Base-by-base conservation (phyloP, 768 basidiomycete species). In the Cystobasidiopsis lactophilus region DNA sequence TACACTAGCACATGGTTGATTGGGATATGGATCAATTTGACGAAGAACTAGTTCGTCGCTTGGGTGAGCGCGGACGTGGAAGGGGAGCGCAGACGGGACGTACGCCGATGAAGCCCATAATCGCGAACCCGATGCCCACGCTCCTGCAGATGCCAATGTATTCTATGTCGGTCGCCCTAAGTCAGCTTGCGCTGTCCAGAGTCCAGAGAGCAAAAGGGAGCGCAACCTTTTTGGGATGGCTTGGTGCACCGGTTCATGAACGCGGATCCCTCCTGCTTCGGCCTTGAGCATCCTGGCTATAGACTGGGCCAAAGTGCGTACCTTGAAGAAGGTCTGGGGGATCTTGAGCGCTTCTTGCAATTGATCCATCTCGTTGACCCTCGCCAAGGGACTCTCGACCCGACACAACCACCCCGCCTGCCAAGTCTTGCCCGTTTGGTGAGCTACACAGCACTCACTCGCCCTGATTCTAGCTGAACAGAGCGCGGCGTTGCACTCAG, bases 71-170 rank as follows among this genome's bases (percentile, higher is more conserved):
- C 13, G 9, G 21, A 11, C 21, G 23, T 30, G 46, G 93, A 91
- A 62, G 89, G 88, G 68, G 91, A 93, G 69, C 95, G 88, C 62
- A 96, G 88, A 59, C 95, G 78, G 69, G 95, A 95, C 60, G 93
- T 89, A 65, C 41, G 16, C 93, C 93, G 66, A 98, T 88, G 74
- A 95, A 91, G 16, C 93, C 93, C 89, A 96, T 96, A 59, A 98
- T 84, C 48, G 80, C 85, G 64, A 98, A 98, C 14, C 93, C 93
- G 56, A 96, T 79, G 2, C 88, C 88, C 51, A 98, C 86, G 31
- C 93, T 93, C 66, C 79, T 81, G 71, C 80, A 96, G 59, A 98
- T 89, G 66, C 91, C 85, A 39, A 77, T 60, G 69, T 89, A 98
- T 67, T 98, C 93, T 98, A 66, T 19, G 57, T 26, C 27, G n/a